Conservation (phyloP, 2,329 filamentous ascomycete species). For the Didymella keratinophila region DNA sequence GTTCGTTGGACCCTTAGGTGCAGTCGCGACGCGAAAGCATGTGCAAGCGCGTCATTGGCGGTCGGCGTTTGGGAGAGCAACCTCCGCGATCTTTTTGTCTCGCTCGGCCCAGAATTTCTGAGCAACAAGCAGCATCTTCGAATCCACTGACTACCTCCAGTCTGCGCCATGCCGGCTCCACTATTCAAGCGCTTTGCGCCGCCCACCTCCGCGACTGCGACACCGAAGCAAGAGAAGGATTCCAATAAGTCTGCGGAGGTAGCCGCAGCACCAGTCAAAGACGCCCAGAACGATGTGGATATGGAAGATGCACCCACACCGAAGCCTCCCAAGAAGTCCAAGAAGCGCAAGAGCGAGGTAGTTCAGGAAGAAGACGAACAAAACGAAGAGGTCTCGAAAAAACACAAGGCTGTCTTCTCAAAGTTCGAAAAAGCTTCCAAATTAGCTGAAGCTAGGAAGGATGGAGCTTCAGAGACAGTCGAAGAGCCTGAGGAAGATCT, state of each 20-base stretch:
- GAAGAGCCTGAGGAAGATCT: constrained; percentile 54
- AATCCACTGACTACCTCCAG: constrained; percentile 3
- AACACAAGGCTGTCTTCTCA: constrained; percentile 51
- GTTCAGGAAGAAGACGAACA: constrained; percentile 34
- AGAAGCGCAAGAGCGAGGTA: constrained; percentile 46
- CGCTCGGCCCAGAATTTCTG: constrained; percentile 16
- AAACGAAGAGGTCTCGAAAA: constrained; percentile 44
- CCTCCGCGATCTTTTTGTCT: constrained; percentile 22
- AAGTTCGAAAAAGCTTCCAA: constrained; percentile 56
- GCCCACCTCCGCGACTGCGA: constrained; percentile 36
- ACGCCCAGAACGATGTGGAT: constrained; percentile 12
- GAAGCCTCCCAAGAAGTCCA: constrained; percentile 43
- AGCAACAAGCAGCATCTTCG: neutral
- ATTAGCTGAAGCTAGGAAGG: constrained; percentile 34
- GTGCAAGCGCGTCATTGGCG: constrained; percentile 27
- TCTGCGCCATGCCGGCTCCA: constrained; percentile 54
- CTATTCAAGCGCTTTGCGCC: constrained; percentile 59
- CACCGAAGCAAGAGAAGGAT: constrained; percentile 37
- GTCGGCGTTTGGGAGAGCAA: constrained; percentile 35
- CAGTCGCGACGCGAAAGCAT: constrained; percentile 17
- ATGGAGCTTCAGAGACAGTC: constrained; percentile 47
- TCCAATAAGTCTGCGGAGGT: constrained; percentile 20
- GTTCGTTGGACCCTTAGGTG: neutral
- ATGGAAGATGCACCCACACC: constrained; percentile 18
- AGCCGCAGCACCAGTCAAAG: neutral